These are phyloP conservation scores for Fraxinus baroniana DNA, from an alignment of 305 asterid species.

Conservation along the genomic window DNA sequence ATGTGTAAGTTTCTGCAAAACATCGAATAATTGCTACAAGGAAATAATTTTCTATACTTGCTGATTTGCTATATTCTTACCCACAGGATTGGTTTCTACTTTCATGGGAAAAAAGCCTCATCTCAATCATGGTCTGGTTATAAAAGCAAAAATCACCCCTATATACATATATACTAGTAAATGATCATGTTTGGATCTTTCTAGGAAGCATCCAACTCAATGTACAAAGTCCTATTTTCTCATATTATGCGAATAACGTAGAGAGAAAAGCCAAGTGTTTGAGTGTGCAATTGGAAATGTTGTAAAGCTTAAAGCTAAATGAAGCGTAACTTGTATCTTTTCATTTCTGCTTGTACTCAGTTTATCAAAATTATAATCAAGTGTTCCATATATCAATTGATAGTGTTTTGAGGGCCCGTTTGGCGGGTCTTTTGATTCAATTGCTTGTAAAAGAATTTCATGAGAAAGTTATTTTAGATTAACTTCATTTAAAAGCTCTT, in stretches of 20 bases:
- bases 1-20: slow-evolving; percentile 31
- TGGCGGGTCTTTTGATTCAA: neutral
- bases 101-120: neutral
- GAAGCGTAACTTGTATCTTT: neutral
- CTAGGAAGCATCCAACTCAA: neutral
- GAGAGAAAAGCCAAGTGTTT: neutral
- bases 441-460: neutral
- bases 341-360: neutral
- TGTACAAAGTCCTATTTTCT: neutral
- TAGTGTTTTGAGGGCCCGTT: neutral
- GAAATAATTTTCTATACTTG: neutral
- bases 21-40: neutral
- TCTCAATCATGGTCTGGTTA: neutral
- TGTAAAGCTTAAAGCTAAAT: neutral
- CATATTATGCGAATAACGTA: neutral
- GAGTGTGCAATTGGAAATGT: neutral
- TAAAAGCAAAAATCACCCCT: neutral
- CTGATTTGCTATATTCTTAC: neutral
- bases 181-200: slow-evolving; percentile 8
- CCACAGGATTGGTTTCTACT: slow-evolving; percentile 31
- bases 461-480: neutral
- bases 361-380: neutral
- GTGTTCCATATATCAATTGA: neutral
- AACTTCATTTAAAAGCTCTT: neutral
- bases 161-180: neutral